Evolutionary conservation across 345 rosid species (phyloP), one percentile per base, ranked within the genome.

Genomic region (Pugionium dolabratum): DNA sequence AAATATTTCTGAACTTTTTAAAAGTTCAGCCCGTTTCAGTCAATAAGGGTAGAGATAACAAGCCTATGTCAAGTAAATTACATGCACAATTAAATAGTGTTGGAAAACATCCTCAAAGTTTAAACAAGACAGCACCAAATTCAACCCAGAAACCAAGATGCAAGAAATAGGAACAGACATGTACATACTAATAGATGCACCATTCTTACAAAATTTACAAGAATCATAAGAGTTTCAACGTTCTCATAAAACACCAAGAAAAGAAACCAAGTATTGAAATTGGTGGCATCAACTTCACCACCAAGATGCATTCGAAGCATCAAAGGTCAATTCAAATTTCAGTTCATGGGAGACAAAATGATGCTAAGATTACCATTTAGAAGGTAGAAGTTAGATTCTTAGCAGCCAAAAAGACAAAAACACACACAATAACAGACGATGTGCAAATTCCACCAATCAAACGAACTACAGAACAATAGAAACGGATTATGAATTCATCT

Each of bases 161-260:
- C 54, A 62, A 70, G 30, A 61, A 9, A 11, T 7, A 2, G 6
- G 6, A 1, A 6, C 1, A 40, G 1, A 52, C 25, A 25, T 35
- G 2, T 45, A 62, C 48, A 36, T 36, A 4, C 30, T 11, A 37
- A 37, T 18, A 18, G 18, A 18, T 18, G 4, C 34, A 33, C 40
- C 37, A 36, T 0, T 5, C 62, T 54, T 1, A 4, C 2, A 1
- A 55, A 33, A 44, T 11, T 11, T 3, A 67, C 18, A 11, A 47
- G 27, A 59, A 31, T 43, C 31, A 4, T 46, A 32, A 18, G 6
- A 34, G 27, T 27, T 25, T 46, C 54, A 40, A 28, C 47, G 4
- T 64, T 40, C 25, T 64, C 59, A 40, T 42, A 32, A 32, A 2
- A 25, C 29, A 52, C 52, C 42, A 62, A 3, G 29, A 50, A 50